Conservation (phyloP, 1,139 yeast genomes). For the Hyphopichia wangnamkhiaoensis region DNA sequence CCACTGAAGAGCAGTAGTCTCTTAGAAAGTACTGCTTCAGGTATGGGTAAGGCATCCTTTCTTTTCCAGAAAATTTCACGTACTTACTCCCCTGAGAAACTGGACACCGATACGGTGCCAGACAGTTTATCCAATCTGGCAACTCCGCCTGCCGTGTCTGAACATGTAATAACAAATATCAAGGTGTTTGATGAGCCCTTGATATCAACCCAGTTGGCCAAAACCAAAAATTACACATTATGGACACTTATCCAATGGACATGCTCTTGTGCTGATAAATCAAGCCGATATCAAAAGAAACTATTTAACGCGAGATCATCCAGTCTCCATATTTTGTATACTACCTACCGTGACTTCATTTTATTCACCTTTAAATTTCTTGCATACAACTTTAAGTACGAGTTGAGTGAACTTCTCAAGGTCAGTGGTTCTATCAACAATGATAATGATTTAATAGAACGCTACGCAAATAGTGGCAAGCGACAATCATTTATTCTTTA, state of each 20-base stretch:
- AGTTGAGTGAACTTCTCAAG: constrained; percentile 6
- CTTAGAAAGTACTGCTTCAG: constrained; percentile 2
- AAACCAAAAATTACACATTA: constrained; percentile 25
- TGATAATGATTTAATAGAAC: constrained; percentile 4
- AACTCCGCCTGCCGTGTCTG: background rate
- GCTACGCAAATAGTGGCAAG: constrained; percentile 2
- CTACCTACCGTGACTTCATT: constrained; percentile 20
- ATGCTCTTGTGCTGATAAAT: constrained; percentile 33
- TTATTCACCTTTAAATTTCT: constrained; percentile 22
- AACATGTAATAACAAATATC: constrained; percentile 11
- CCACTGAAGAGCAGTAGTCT: constrained; percentile 1
- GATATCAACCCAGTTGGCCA: constrained; percentile 14
- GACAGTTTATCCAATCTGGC: background rate
- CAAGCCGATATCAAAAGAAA: constrained; percentile 18
- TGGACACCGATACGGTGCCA: no score
- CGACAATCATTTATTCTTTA: background rate
- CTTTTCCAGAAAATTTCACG: background rate
- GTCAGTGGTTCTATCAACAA: background rate
- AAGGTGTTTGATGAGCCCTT: constrained; percentile 34
- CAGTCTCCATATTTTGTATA: constrained; percentile 25
- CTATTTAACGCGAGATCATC: constrained; percentile 18
- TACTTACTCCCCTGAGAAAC: background rate
- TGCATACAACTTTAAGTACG: constrained; percentile 17
- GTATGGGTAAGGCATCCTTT: constrained; percentile 3
- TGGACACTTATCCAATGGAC: constrained; percentile 40